These are phyloP conservation scores for Diospyros lotus DNA, from an alignment of 148 eudicot species.

Conservation along the genomic window DNA sequence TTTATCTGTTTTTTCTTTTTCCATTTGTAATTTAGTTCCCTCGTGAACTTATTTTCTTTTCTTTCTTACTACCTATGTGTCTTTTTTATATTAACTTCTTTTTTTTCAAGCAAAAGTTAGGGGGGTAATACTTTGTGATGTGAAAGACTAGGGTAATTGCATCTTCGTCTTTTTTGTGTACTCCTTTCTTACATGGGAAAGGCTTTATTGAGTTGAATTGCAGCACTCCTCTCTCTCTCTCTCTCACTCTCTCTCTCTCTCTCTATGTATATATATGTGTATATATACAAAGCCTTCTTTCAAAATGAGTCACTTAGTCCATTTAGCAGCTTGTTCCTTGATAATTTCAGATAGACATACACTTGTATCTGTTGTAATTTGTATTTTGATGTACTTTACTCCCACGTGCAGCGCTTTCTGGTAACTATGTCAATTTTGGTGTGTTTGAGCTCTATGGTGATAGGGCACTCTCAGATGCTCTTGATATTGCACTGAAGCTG, in stretches of 20 bases:
- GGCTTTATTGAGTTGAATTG: too few species aligned
- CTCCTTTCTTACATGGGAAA: too few species aligned
- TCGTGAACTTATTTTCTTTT: neutral
- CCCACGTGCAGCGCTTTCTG: slow-evolving; percentile 70
- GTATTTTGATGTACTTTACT: slow-evolving; percentile 13
- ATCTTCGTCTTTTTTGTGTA: neutral
- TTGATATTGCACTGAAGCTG: slow-evolving; percentile 86
- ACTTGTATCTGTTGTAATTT: neutral
- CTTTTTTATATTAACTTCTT: neutral
- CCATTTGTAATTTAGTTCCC: too few species aligned
- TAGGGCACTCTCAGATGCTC: slow-evolving; percentile 94
- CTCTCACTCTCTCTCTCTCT: neutral
- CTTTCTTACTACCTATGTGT: neutral
- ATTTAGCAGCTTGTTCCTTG: neutral
- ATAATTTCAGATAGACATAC: neutral
- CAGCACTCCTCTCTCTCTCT: too few species aligned
- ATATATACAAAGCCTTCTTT: neutral
- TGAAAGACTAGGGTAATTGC: neutral
- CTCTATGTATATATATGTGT: neutral
- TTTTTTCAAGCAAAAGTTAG: neutral
- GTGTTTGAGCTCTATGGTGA: slow-evolving; percentile 98
- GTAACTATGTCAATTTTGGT: slow-evolving; percentile 96
- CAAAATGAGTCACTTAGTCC: neutral
- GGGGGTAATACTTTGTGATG: neutral
- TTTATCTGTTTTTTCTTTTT: too few species aligned